Evolutionary conservation across 306 rosid genomes (phyloP), one percentile per base, ranked within the genome.

Genomic region (Astragalus membranaceus): DNA sequence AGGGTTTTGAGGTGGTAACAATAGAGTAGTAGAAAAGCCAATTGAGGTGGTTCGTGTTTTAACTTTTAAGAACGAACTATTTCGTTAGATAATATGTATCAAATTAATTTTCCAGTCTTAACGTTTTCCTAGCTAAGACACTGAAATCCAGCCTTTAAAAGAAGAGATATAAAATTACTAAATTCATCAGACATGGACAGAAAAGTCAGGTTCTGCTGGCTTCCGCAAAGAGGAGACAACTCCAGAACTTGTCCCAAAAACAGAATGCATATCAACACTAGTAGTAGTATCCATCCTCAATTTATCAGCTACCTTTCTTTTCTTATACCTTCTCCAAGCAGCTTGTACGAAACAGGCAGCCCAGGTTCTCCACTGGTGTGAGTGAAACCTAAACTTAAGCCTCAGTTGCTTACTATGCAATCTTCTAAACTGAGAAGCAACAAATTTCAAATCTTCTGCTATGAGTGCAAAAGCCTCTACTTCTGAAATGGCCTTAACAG

Each of bases 311-410:
- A 64, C 87, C 42, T 58, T 85, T 32, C 92, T 76, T 56, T 75
- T 87, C 87, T 80, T 85, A 29, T 52, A 62, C 32, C 87, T 71
- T 36, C 85, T 82, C 96, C 96, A 91, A 0, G 96, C 97, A 8
- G 85, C 79, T 79, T 91, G 96, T 30, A 91, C 53, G 73, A 87
- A 85, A 69, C 89, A 79, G 0, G 96, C 96, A 35, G 89, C 85
- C 96, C 96, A 88, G 1, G 89, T 75, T 26, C 96, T 70, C 97
- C 97, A 91, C 30, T 91, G 97, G 75, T 91, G 91, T 0, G 97
- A 88, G 76, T 88, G 78, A 56, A 85, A 85, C 56, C 88, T 78
- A 69, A 91, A 91, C 70, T 84, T 91, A 69, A 88, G 91, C 47
- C 91, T 66, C 3, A 91, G 88, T 67, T 87, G 91, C 41, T 88